Percentiles rank a stretch among this genome's conserved stretches.
Evolutionary conservation across 805 yeast species (phyloP).

Genomic region (Jamesozyma hellenica): DNA sequence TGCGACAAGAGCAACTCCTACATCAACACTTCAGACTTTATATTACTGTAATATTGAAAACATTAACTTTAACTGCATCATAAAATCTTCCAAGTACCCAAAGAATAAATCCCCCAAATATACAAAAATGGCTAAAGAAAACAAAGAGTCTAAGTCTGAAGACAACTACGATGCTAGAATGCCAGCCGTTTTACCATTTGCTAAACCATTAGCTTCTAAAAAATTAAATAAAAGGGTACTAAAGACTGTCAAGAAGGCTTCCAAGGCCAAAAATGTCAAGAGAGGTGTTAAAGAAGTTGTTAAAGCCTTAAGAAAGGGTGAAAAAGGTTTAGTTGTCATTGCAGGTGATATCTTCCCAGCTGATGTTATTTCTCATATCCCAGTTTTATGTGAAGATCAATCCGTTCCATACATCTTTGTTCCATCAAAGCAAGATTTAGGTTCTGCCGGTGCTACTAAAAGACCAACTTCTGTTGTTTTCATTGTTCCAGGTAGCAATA

Average conservation of each 20-base stretch:
- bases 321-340: slow-evolving; percentile 88
- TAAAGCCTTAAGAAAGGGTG: slow-evolving; percentile 95
- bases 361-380: slow-evolving; percentile 94
- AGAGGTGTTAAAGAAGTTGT: slow-evolving; percentile 99
- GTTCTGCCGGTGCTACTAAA: slow-evolving; percentile 98
- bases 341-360: slow-evolving; percentile 98
- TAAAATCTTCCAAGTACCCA: not conserved
- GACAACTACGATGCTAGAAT: slow-evolving; percentile 89
- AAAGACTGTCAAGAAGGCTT: slow-evolving; percentile 94
- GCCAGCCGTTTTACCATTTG: slow-evolving; percentile 85
- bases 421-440: slow-evolving; percentile 96
- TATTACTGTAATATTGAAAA: not conserved
- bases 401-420: slow-evolving; percentile 86
- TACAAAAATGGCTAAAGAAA: slow-evolving; percentile 9
- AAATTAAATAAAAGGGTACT: slow-evolving; percentile 90
- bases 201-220: slow-evolving; percentile 90
- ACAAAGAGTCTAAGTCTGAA: slow-evolving; percentile 27
- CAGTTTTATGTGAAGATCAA: slow-evolving; percentile 92
- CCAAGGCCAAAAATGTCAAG: slow-evolving; percentile 95
- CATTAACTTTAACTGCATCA: not conserved
- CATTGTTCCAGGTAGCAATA: slow-evolving; percentile 92
- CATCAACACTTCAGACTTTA: not conserved
- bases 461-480: slow-evolving; percentile 97
- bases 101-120: not conserved
- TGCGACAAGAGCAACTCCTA: not conserved